These are phyloP conservation scores for Trichosanthes truncata DNA, from an alignment of 306 rosid genomes.

Conservation along the genomic window DNA sequence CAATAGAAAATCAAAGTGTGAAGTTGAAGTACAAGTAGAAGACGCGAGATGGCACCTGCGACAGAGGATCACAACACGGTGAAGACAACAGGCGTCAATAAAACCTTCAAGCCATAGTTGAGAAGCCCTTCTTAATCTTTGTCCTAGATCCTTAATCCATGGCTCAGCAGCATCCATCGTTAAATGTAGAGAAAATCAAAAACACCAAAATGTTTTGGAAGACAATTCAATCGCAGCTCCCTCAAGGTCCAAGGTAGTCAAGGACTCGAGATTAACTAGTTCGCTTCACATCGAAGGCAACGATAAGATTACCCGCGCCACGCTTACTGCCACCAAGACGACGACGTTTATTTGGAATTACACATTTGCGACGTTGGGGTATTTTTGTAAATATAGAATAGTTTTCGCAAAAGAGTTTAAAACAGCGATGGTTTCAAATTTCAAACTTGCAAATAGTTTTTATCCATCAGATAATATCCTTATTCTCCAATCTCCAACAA, in stretches of 20 bases:
- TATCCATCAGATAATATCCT: too few relatives aligned
- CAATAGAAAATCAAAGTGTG: constrained; percentile 9
- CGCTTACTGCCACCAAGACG: not conserved
- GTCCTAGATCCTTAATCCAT: not conserved
- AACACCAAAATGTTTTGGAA: not conserved
- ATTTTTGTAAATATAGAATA: too few relatives aligned
- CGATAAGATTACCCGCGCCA: not conserved
- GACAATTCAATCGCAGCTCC: not conserved
- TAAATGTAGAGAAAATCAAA: not conserved
- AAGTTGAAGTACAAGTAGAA: not conserved
- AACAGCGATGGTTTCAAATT: too few relatives aligned
- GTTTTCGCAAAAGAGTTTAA: too few relatives aligned
- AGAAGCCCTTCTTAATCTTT: constrained; percentile 23
- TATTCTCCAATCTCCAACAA: too few relatives aligned
- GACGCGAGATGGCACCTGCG: constrained; percentile 22
- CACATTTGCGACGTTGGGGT: not conserved
- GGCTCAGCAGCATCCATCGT: constrained; percentile 19
- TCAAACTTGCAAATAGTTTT: too few relatives aligned
- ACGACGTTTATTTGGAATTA: not conserved
- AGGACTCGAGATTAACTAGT: not conserved
- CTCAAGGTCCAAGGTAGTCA: not conserved
- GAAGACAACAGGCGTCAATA: constrained; percentile 74
- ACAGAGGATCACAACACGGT: constrained; percentile 69
- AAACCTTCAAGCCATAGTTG: constrained; percentile 64
- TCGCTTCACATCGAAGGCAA: not conserved